Evolutionary conservation across 345 rosid genomes (phyloP).

Genomic region (Murraya koenigii): DNA sequence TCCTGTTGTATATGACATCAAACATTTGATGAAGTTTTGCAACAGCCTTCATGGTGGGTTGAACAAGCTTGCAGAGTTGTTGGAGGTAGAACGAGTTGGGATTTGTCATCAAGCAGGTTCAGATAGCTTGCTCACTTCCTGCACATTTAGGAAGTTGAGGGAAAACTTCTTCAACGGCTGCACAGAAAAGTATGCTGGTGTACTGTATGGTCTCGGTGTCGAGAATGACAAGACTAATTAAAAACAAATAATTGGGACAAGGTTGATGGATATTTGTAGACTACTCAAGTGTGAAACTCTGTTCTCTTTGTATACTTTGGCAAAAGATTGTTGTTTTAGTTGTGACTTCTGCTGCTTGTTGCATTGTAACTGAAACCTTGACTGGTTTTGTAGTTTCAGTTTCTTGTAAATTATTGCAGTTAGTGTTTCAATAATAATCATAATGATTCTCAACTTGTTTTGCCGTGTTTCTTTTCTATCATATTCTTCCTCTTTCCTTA

Average conservation of each 20-base stretch:
- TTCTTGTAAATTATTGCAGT: slow-evolving; percentile 71
- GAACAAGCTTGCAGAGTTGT: slow-evolving; percentile 82
- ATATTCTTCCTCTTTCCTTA: background rate
- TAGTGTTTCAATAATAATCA: slow-evolving; percentile 54
- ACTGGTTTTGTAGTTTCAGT: slow-evolving; percentile 58
- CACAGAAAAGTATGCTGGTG: slow-evolving; percentile 71
- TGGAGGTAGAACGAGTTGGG: slow-evolving; percentile 89
- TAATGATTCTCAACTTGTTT: slow-evolving; percentile 19
- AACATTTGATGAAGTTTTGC: slow-evolving; percentile 89
- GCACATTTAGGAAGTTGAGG: slow-evolving; percentile 83
- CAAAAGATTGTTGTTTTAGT: slow-evolving; percentile 60
- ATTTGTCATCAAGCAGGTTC: slow-evolving; percentile 89
- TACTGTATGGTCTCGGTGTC: slow-evolving; percentile 84
- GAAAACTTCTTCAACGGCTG: slow-evolving; percentile 73
- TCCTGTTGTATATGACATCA: slow-evolving; percentile 77
- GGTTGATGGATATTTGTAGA: slow-evolving; percentile 56
- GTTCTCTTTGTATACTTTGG: slow-evolving; percentile 59
- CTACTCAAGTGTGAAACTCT: slow-evolving; percentile 55
- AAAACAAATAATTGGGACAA: slow-evolving; percentile 28
- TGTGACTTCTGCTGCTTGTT: slow-evolving; percentile 43
- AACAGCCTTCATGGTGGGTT: slow-evolving; percentile 83
- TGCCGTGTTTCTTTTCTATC: background rate
- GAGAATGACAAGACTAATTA: slow-evolving; percentile 71
- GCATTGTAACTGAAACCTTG: slow-evolving; percentile 44
- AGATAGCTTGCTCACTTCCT: slow-evolving; percentile 84